Evolutionary conservation across 2,329 filamentous ascomycete species (phyloP).

Genomic region (Talaromyces amestolkiae): DNA sequence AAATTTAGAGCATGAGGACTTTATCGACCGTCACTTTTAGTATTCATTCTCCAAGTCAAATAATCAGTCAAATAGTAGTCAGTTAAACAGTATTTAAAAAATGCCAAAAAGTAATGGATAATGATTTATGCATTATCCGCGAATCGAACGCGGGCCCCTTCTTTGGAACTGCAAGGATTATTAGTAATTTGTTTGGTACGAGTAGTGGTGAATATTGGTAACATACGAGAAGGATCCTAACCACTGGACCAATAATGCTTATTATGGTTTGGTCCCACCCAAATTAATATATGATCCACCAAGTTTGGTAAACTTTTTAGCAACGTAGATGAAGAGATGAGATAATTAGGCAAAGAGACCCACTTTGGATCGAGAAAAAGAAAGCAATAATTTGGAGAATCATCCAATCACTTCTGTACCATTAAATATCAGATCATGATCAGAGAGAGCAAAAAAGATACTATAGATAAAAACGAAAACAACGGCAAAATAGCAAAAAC

Average conservation of each 20-base stretch:
- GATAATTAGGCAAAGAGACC: not conserved
- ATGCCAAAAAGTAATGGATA: no score
- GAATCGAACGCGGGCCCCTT: not conserved
- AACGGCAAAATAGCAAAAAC: not conserved
- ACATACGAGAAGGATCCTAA: not conserved
- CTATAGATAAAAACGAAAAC: not conserved
- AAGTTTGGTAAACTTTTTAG: no score
- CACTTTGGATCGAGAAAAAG: not conserved
- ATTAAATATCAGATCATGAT: not conserved
- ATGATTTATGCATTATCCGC: not conserved
- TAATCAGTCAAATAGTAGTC: not conserved
- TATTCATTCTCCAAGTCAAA: not conserved
- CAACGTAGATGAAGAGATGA: not conserved
- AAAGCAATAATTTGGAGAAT: not conserved
- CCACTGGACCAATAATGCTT: not conserved
- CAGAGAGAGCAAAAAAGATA: not conserved
- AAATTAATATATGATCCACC: no score
- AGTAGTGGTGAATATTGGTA: not conserved
- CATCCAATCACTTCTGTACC: not conserved
- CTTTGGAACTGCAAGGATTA: not conserved
- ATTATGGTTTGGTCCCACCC: rapidly evolving
- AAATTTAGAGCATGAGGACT: no score
- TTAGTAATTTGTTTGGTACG: no score
- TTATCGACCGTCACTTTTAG: not conserved
- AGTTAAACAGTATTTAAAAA: no score